A percentile compares a stretch with the other conserved stretches of the same genome.
Conservation (phyloP, 2,329 filamentous ascomycete species). For the Colletotrichum sp. region DNA sequence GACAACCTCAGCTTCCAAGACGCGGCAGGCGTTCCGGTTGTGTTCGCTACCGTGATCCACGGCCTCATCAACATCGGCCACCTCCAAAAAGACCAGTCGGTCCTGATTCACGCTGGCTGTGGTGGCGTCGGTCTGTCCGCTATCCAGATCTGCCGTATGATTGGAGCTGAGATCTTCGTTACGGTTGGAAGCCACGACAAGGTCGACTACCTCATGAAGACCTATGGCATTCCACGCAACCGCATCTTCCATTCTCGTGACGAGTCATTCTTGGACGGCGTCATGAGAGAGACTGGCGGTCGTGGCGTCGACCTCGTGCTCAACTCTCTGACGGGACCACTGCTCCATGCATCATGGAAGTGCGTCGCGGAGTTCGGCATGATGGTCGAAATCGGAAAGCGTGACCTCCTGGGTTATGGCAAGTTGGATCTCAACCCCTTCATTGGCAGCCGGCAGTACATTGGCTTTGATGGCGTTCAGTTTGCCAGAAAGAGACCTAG, state of each 20-base stretch:
- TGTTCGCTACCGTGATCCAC: constrained; percentile 32
- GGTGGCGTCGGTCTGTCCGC: background rate
- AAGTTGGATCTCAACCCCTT: constrained; percentile 51
- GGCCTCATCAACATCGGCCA: constrained; percentile 19
- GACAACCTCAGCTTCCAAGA: constrained; percentile 28
- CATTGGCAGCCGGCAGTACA: constrained; percentile 34
- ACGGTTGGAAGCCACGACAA: constrained; percentile 35
- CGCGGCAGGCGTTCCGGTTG: constrained; percentile 32
- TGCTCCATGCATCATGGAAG: constrained; percentile 34
- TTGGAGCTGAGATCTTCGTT: background rate
- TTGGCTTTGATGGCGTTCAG: background rate
- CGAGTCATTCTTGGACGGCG: constrained; percentile 25
- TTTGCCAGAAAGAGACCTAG: background rate
- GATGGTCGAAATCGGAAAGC: constrained; percentile 40
- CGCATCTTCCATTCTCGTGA: constrained; percentile 32
- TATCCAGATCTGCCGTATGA: background rate
- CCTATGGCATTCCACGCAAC: constrained; percentile 7
- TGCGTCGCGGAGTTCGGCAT: constrained; percentile 38
- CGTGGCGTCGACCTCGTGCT: constrained; percentile 35
- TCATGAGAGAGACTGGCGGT: constrained; percentile 26
- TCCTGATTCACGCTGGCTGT: constrained; percentile 14
- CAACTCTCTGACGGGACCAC: constrained; percentile 33
- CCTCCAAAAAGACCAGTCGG: constrained; percentile 25
- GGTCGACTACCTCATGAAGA: constrained; percentile 25
- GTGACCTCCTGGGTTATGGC: constrained; percentile 37